phyloP scores from a whole-genome alignment of 2,329 filamentous ascomycete species.

The Rhinocladiella similis region DNA sequence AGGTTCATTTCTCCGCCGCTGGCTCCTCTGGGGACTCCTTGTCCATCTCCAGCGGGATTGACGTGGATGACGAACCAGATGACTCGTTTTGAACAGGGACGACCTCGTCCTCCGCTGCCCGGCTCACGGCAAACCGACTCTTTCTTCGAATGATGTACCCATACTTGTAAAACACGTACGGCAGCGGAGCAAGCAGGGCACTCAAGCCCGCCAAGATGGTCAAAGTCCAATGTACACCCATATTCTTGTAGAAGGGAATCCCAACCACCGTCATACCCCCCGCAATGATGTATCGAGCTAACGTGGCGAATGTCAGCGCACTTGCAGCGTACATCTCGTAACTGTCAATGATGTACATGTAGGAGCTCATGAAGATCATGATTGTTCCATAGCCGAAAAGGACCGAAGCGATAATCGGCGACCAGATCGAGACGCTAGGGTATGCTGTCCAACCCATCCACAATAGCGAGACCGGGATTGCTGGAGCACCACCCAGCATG shows the following conservation, averaged over 20 bases:
- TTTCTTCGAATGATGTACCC: constrained; percentile 36
- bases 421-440: constrained; percentile 51
- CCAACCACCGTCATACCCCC: constrained; percentile 38
- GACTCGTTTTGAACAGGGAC: not conserved
- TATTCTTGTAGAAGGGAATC: constrained; percentile 39
- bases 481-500: constrained; percentile 50
- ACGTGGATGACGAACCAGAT: constrained; percentile 4
- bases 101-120: constrained; percentile 3
- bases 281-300: constrained; percentile 43
- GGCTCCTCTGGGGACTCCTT: not conserved
- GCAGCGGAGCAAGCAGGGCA: constrained; percentile 43
- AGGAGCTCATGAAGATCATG: constrained; percentile 52
- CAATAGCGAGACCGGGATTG: constrained; percentile 55
- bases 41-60: not conserved
- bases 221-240: constrained; percentile 42
- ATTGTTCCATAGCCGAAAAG: constrained; percentile 55
- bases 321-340: constrained; percentile 56
- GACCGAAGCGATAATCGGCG: constrained; percentile 50
- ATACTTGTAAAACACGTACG: constrained; percentile 46
- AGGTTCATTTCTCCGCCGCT: not conserved
- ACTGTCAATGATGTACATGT: constrained; percentile 60
- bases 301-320: constrained; percentile 47
- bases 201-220: constrained; percentile 43
- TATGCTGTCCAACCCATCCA: constrained; percentile 60
- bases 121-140: constrained; percentile 34